phyloP scores from a whole-genome alignment of 129 eudicot genomes.

The Silybum marianum region DNA sequence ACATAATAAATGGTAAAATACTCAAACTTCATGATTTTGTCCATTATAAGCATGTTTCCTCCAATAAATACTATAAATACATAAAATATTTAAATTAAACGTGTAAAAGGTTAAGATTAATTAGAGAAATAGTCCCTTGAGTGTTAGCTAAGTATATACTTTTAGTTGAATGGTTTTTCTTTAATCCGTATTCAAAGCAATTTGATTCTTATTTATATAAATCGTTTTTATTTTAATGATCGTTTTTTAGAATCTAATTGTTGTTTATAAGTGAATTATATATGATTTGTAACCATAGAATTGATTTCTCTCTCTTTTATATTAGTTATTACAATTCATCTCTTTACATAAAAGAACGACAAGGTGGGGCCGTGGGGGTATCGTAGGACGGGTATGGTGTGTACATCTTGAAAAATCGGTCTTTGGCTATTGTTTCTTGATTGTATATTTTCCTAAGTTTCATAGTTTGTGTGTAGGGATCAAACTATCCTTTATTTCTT shows the following conservation, averaged over 20 bases:
- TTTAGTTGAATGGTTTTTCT: background rate
- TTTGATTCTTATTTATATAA: background rate
- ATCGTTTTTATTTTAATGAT: background rate
- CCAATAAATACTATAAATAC: background rate
- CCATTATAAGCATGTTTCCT: constrained; percentile 33
- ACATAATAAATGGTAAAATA: constrained; percentile 27
- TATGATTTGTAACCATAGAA: background rate
- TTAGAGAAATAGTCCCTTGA: constrained; percentile 4
- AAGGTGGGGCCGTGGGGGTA: background rate
- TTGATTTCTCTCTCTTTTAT: background rate
- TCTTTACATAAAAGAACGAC: too few relatives aligned
- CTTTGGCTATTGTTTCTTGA: background rate
- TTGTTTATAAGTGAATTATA: background rate
- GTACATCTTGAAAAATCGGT: background rate
- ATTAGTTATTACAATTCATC: background rate
- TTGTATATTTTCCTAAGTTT: background rate
- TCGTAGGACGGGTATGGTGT: background rate
- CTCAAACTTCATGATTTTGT: constrained; percentile 30
- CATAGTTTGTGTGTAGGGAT: background rate
- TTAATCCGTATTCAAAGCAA: background rate
- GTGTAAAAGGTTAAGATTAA: background rate
- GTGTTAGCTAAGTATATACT: constrained; percentile 8
- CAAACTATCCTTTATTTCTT: background rate
- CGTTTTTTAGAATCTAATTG: background rate
- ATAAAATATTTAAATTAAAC: background rate